phyloP scores from a whole-genome alignment of 1,284 basidiomycete genomes.

The Tranzscheliella williamsii region DNA sequence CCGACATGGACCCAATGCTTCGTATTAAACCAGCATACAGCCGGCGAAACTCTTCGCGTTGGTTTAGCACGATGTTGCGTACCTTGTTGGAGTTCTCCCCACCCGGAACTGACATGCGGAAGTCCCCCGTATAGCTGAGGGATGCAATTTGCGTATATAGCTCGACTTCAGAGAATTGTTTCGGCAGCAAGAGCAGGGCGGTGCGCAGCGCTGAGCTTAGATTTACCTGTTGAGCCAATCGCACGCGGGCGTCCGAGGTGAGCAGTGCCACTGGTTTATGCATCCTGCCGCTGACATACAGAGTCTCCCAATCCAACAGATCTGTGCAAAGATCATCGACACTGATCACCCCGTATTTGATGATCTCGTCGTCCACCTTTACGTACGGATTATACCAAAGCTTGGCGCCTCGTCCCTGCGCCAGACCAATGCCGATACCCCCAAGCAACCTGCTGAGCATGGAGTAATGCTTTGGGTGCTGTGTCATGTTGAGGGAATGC shows the following conservation, averaged over 20 bases:
- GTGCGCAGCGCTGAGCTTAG: conserved; percentile 83
- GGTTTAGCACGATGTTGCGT: conserved; percentile 71
- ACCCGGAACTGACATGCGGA: conserved; percentile 83
- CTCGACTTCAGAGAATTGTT: conserved; percentile 73
- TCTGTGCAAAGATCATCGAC: conserved; percentile 86
- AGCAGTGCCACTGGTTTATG: conserved; percentile 75
- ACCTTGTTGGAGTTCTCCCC: conserved; percentile 94
- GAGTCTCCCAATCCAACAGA: conserved; percentile 85
- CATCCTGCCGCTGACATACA: conserved; percentile 94
- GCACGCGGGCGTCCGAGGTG: conserved; percentile 77
- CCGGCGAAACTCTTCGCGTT: conserved; percentile 80
- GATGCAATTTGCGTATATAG: conserved; percentile 85
- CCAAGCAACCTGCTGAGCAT: conserved; percentile 80
- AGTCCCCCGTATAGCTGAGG: conserved; percentile 81
- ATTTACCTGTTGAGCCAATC: conserved; percentile 89
- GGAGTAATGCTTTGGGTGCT: conserved; percentile 87
- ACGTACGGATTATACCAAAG: conserved; percentile 70
- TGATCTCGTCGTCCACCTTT: conserved; percentile 67
- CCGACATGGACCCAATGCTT: conserved; percentile 47
- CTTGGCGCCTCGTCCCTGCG: conserved; percentile 81
- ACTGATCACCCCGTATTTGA: conserved; percentile 98
- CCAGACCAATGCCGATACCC: conserved; percentile 72
- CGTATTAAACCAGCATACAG: conserved; percentile 72
- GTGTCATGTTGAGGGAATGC: conserved; percentile 90
- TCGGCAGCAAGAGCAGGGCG: conserved; percentile 70